These are phyloP conservation scores for Pseudisothecium myosuroides DNA, from an alignment of 225 moss, liverwort and hornwort species.

Conservation along the genomic window DNA sequence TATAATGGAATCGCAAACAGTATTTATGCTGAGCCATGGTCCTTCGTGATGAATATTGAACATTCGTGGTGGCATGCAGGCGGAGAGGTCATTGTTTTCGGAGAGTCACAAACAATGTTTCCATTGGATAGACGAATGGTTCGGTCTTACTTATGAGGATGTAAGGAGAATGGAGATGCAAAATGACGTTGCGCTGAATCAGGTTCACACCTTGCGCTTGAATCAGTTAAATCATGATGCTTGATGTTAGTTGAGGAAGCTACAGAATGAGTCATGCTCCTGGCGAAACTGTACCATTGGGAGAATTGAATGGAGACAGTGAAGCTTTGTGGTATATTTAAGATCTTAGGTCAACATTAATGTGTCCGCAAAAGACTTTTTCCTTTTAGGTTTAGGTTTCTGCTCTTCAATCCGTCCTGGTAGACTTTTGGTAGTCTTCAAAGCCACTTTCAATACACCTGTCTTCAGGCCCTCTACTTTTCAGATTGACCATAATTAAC, in stretches of 20 bases:
- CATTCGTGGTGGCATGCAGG: constrained; percentile 24
- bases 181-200: constrained; percentile 50
- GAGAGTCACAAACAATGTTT: constrained; percentile 85
- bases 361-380: background rate
- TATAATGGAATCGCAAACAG: background rate
- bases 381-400: background rate
- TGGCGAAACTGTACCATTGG: background rate
- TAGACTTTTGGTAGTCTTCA: background rate
- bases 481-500: background rate
- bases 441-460: background rate
- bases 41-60: background rate
- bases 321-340: background rate
- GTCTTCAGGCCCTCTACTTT: background rate
- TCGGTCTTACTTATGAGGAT: constrained; percentile 68
- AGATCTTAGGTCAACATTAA: background rate
- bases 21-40: background rate
- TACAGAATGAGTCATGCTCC: background rate
- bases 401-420: background rate
- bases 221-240: background rate
- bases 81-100: constrained; percentile 68
- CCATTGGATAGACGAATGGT: constrained; percentile 94
- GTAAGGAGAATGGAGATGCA: constrained; percentile 59
- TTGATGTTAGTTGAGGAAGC: background rate
- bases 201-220: constrained; percentile 19
- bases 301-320: background rate